Conservation (phyloP, 2,329 filamentous ascomycete species). For the Mollisiaceae sp. region DNA sequence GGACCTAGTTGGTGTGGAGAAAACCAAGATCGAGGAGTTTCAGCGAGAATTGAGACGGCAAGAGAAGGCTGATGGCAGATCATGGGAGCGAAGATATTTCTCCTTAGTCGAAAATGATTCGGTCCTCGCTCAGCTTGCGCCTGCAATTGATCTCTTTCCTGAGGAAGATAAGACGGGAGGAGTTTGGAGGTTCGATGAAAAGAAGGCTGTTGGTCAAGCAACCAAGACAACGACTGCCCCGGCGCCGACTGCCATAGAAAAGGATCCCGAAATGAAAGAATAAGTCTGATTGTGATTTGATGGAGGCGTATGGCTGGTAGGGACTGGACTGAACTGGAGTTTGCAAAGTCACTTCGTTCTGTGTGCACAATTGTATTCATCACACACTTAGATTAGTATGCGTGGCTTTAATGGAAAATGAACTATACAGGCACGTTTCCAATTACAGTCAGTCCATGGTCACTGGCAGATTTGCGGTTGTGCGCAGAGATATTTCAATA, state of each 20-base stretch:
- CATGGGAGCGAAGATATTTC: conserved; percentile 90
- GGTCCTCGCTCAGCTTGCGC: conserved; percentile 49
- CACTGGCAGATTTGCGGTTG: no score
- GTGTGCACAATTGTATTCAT: conserved; percentile 2
- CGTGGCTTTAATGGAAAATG: background rate
- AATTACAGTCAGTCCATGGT: no score
- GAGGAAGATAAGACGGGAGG: conserved; percentile 71
- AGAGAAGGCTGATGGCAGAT: conserved; percentile 74
- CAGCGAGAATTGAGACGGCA: conserved; percentile 78
- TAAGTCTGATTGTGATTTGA: background rate
- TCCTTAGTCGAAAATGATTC: conserved; percentile 54
- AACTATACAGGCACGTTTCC: no score
- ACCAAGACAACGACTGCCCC: conserved; percentile 4
- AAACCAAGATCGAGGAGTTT: conserved; percentile 86
- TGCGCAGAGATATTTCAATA: no score
- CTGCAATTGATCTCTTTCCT: conserved; percentile 45
- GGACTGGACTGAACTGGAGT: background rate
- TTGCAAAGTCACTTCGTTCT: conserved; percentile 1
- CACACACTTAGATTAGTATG: conserved; percentile 9
- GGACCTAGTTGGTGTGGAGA: conserved; percentile 78
- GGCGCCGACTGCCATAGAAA: background rate
- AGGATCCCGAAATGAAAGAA: background rate
- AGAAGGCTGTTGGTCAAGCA: conserved; percentile 36
- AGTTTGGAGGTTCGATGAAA: conserved; percentile 70
- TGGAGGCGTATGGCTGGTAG: background rate